Evolutionary conservation across 1,139 yeast species (phyloP).

Genomic region (Debaryomycetaceae sp.): DNA sequence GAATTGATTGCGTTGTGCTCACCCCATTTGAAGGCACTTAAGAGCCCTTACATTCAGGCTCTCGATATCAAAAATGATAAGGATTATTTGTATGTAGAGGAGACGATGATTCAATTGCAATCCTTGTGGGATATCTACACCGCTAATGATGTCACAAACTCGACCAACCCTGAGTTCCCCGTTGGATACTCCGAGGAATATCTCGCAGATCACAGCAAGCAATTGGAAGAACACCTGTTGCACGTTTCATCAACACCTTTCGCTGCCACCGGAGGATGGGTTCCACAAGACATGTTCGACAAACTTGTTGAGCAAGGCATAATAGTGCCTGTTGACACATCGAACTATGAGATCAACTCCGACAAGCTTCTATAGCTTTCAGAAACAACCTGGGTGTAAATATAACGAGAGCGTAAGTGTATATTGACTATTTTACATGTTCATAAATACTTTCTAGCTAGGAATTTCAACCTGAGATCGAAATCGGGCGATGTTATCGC

Average conservation of each 20-base stretch:
- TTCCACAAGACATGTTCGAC: constrained; percentile 88
- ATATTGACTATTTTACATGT: neutral
- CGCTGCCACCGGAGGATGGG: constrained; percentile 91
- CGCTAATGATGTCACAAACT: constrained; percentile 55
- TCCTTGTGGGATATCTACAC: constrained; percentile 73
- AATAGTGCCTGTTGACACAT: constrained; percentile 37
- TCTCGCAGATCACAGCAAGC: constrained; percentile 52
- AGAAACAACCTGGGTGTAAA: constrained; percentile 1
- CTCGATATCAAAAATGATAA: constrained; percentile 58
- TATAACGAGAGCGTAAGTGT: neutral
- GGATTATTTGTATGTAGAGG: constrained; percentile 66
- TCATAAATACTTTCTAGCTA: constrained; percentile 74
- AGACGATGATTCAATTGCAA: constrained; percentile 66
- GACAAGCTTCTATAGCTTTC: constrained; percentile 23
- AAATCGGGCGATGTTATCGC: constrained; percentile 73
- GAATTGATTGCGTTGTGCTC: constrained; percentile 75
- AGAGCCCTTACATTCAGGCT: constrained; percentile 64
- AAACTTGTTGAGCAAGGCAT: constrained; percentile 65
- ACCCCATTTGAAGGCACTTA: constrained; percentile 68
- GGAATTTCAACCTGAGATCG: constrained; percentile 66
- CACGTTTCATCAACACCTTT: constrained; percentile 72
- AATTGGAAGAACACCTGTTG: constrained; percentile 64
- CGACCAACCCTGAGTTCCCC: constrained; percentile 51
- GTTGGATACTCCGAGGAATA: constrained; percentile 54
- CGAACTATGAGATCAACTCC: constrained; percentile 36